These are phyloP conservation scores for Hemisphaericaspora xylanilytica DNA, from an alignment of 1,139 yeast species.

Conservation along the genomic window DNA sequence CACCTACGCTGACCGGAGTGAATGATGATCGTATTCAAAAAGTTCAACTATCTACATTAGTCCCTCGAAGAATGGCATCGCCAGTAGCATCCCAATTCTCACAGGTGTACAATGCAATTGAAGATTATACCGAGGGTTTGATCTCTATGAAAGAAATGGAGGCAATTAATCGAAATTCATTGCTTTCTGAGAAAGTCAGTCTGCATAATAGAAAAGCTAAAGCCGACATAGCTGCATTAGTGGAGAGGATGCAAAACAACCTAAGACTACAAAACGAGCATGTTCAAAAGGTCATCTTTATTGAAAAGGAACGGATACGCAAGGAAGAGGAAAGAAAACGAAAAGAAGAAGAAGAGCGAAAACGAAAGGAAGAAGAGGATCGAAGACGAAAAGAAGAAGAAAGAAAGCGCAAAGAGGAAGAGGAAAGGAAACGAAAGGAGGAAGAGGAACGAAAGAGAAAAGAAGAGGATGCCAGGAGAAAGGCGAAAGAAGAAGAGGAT, in stretches of 20 bases:
- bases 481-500: conserved; percentile 16
- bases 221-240: conserved; percentile 8
- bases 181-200: conserved; percentile 2
- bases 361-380: conserved; percentile 11
- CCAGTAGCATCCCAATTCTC: conserved; percentile 7
- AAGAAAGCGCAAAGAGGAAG: conserved; percentile 14
- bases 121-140: conserved; percentile 3
- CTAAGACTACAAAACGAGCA: conserved; percentile 17
- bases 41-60: neutral
- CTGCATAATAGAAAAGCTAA: conserved; percentile 7
- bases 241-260: conserved; percentile 3
- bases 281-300: conserved; percentile 18
- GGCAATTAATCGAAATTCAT: neutral
- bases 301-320: conserved; percentile 15
- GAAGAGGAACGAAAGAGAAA: conserved; percentile 15
- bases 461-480: conserved; percentile 16
- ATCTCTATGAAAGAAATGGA: conserved; percentile 3
- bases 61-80: neutral
- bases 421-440: conserved; percentile 10
- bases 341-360: conserved; percentile 10
- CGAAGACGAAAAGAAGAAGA: conserved; percentile 15
- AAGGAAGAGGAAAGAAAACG: conserved; percentile 12
- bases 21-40: neutral
- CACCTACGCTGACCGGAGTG: neutral
- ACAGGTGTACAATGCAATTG: conserved; percentile 9